Evolutionary conservation across 768 basidiomycete genomes (phyloP), one percentile per base, ranked within the genome.

Genomic region (Lentinula edodes): DNA sequence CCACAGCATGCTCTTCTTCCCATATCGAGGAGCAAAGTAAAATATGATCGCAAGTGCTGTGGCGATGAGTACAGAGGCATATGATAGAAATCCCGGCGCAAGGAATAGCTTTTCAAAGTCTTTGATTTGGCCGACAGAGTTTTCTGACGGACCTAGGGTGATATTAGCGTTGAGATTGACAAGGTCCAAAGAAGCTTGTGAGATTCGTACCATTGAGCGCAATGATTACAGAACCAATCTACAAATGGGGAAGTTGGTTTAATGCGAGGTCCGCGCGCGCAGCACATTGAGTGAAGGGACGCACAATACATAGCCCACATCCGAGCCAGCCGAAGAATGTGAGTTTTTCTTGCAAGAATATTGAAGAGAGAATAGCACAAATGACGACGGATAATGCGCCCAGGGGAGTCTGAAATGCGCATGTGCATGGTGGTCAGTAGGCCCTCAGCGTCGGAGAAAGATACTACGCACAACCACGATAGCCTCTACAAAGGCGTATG

Each of bases 271-370:
- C 39, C 42, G 16, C 6, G 16, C n/a, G 64, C 15, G 63, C 45
- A 45, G 52, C 51, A 28, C 53, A 52, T 7, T 0, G 60, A 20
- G 43, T 12, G n/a, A 50, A 63, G 39, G 34, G 13, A 75, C 92
- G 68, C 67, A 94, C 89, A 69, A 98, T 93, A 74, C 93, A 96
- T 16, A 98, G 82, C 15, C 77, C 83, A 73, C 95, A 97, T 18
- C 95, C 96, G 64, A 98, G 80, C 95, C 95, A 98, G 53, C 97
- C 96, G 71, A 99, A 98, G 74, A 98, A 93, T 39, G 88, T 91
- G 48, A 99, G 83, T 58, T 81, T 92, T 73, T 98, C 96, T 52
- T 95, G 87, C 67, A 99, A 88, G 77, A 98, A 92, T 65, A 96
- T 79, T 35, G 93, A 95, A 6, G 95, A 95, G 16, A 98, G 77